phyloP scores from a whole-genome alignment of 345 rosid genomes.

The Salix caprea region DNA sequence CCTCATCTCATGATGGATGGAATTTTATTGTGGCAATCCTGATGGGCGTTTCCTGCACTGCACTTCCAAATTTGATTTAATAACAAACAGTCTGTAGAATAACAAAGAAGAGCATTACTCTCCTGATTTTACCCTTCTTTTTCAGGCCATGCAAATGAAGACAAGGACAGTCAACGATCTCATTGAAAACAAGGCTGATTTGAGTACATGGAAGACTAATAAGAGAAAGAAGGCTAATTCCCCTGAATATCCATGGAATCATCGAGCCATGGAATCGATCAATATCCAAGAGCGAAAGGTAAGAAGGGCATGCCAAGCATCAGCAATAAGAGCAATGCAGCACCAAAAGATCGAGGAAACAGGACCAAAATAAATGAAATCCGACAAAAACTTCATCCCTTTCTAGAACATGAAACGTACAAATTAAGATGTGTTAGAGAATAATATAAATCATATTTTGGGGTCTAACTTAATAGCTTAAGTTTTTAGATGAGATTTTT shows the following conservation, averaged over 20 bases:
- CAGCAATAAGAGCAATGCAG: not conserved
- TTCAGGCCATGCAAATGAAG: conserved; percentile 13
- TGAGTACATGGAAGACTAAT: conserved; percentile 20
- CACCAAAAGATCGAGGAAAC: not conserved
- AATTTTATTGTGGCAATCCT: not conserved
- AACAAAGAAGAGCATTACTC: not conserved
- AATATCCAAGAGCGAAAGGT: conserved; percentile 20
- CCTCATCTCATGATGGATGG: not conserved
- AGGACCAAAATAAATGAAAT: not conserved
- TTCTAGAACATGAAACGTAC: not conserved
- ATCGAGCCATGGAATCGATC: conserved; percentile 1
- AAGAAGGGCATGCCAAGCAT: not conserved
- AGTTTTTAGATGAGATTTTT: too few relatives aligned
- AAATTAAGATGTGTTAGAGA: too few relatives aligned
- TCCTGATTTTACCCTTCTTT: not conserved
- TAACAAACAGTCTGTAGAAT: too few relatives aligned
- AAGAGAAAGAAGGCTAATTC: conserved; percentile 30
- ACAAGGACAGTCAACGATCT: conserved; percentile 13
- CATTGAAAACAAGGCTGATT: not conserved
- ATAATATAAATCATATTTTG: too few relatives aligned
- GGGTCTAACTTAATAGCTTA: too few relatives aligned
- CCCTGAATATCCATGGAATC: conserved; percentile 13
- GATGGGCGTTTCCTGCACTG: not conserved
- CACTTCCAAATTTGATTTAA: not conserved
- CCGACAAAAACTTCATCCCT: not conserved